Percentiles rank a stretch among this genome's conserved stretches.
These are phyloP conservation scores for Monascus ruber DNA, from an alignment of 2,329 filamentous ascomycete species.

Conservation along the genomic window DNA sequence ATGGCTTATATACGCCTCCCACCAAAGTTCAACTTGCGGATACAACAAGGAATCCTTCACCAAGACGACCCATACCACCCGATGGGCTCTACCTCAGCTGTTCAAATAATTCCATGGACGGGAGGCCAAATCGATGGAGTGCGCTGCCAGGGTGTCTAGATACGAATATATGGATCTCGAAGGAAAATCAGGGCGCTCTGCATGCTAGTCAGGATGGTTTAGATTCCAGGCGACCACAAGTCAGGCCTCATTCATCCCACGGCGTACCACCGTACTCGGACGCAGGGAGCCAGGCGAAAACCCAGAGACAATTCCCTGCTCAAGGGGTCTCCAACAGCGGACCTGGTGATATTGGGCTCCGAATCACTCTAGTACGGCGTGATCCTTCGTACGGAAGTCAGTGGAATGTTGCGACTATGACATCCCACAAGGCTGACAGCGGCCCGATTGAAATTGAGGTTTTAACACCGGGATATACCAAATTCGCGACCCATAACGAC, in stretches of 20 bases:
- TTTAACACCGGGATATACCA: conserved; percentile 48
- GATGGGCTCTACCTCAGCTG: conserved; percentile 6
- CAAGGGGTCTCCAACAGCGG: conserved; percentile 5
- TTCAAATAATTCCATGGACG: neutral
- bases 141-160: conserved; percentile 15
- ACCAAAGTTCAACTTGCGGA: too few species aligned
- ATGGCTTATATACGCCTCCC: too few species aligned
- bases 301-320: conserved; percentile 17
- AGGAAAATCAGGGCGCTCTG: conserved; percentile 12
- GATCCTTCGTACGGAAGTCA: conserved; percentile 58
- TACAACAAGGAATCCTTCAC: neutral
- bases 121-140: conserved; percentile 19
- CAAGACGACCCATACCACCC: conserved; percentile 17
- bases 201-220: conserved; percentile 18
- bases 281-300: conserved; percentile 12
- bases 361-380: conserved; percentile 56
- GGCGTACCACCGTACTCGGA: conserved; percentile 5
- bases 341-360: conserved; percentile 18
- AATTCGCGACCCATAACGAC: conserved; percentile 38
- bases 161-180: conserved; percentile 10
- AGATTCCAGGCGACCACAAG: conserved; percentile 15
- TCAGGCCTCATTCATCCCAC: conserved; percentile 14
- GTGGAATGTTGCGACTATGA: conserved; percentile 63
- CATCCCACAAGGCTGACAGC: conserved; percentile 22
- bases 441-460: conserved; percentile 43